Conservation (phyloP, 495 filamentous ascomycete genomes). For the Acidiella bohemica region DNA sequence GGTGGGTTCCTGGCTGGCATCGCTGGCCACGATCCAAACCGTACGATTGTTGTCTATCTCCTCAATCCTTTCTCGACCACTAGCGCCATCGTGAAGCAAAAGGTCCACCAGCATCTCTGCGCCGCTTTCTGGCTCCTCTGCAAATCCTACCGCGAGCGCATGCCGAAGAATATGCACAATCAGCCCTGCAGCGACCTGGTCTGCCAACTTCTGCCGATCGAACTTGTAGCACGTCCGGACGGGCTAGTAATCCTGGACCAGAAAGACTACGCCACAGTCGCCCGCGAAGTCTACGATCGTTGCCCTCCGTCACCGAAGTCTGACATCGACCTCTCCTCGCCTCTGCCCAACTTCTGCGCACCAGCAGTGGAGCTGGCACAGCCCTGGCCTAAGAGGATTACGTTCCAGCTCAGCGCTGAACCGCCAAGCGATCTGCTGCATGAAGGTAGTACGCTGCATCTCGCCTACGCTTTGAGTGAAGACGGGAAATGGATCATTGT, state of each 20-base stretch:
- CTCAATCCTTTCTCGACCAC: conserved; percentile 57
- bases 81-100: conserved; percentile 33
- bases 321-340: conserved; percentile 30
- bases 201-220: conserved; percentile 67
- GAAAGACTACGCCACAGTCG: conserved; percentile 52
- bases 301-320: conserved; percentile 46
- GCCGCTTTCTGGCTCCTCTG: conserved; percentile 64
- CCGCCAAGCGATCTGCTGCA: conserved; percentile 62
- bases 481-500: conserved; percentile 79
- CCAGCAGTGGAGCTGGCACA: conserved; percentile 67
- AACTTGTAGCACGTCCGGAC: conserved; percentile 51
- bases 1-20: conserved; percentile 33
- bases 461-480: conserved; percentile 70
- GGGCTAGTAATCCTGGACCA: conserved; percentile 54
- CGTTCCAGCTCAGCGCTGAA: conserved; percentile 59
- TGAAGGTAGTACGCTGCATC: conserved; percentile 71
- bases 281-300: conserved; percentile 77
- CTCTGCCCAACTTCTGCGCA: conserved; percentile 36
- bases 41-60: conserved; percentile 65
- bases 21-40: conserved; percentile 35
- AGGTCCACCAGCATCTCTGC: conserved; percentile 70
- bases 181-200: conserved; percentile 45
- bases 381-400: conserved; percentile 53
- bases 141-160: conserved; percentile 45
- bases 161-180: conserved; percentile 37